Conservation (phyloP, 2,329 filamentous ascomycete species). For the Claviceps lovelessii region DNA sequence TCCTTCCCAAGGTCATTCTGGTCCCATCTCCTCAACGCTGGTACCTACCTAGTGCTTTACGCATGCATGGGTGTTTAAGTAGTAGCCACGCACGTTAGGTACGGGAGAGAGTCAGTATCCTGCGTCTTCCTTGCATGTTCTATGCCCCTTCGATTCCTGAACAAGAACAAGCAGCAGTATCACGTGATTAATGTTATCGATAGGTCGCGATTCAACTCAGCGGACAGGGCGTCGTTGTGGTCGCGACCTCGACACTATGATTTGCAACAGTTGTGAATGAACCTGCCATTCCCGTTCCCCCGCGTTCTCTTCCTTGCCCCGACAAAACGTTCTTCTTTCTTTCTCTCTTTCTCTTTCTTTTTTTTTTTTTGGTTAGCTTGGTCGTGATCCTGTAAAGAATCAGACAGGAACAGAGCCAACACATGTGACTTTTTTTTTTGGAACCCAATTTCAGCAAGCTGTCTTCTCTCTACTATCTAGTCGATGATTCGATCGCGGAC, state of each 20-base stretch:
- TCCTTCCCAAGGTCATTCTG: no score
- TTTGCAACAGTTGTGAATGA: not conserved
- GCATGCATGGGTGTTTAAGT: no score
- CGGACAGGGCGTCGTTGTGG: not conserved
- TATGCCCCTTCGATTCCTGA: not conserved
- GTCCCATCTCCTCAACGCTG: no score
- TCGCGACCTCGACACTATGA: not conserved
- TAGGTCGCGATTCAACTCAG: not conserved
- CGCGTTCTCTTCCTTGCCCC: not conserved
- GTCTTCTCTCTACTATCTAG: constrained; percentile 3
- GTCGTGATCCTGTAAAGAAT: not conserved
- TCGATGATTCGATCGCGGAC: not conserved
- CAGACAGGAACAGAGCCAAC: not conserved
- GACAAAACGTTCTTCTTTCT: not conserved
- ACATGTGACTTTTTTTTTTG: not conserved
- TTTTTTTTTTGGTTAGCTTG: no score
- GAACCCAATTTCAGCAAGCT: not conserved
- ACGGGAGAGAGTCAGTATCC: not conserved
- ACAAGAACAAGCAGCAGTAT: not conserved
- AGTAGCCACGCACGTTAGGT: no score
- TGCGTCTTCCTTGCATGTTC: constrained; percentile 6
- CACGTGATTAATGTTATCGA: constrained; percentile 4
- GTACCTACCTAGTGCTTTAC: no score
- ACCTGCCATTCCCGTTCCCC: not conserved
- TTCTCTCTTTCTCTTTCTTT: no score